Evolutionary conservation across 2,329 filamentous ascomycete species (phyloP).

Genomic region (Alternaria sp.): DNA sequence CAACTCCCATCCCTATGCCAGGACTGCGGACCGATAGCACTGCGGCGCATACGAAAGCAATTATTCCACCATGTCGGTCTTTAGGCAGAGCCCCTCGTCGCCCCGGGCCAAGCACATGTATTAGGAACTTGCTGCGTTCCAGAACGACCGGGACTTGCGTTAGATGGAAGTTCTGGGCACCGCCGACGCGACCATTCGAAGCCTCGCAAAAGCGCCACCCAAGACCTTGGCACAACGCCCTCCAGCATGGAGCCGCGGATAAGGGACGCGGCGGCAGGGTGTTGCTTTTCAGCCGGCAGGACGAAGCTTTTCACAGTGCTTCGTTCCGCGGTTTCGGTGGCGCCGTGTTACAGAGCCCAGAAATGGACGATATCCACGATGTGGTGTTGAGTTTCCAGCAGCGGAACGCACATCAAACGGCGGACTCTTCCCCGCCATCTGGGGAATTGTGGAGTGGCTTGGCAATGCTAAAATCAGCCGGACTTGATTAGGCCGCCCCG

Average conservation of each 20-base stretch:
- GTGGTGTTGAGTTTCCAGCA: neutral
- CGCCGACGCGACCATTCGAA: conserved; percentile 32
- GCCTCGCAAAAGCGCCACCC: conserved; percentile 42
- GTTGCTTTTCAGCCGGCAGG: conserved; percentile 21
- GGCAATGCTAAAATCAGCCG: conserved; percentile 11
- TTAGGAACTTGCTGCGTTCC: conserved; percentile 44
- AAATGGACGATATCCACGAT: neutral
- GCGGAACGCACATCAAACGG: neutral
- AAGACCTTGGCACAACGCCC: conserved; percentile 48
- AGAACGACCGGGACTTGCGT: conserved; percentile 42
- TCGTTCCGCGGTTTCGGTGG: conserved; percentile 3
- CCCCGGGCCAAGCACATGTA: conserved; percentile 45
- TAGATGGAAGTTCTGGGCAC: conserved; percentile 36
- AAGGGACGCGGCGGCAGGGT: conserved; percentile 29
- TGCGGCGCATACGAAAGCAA: conserved; percentile 25
- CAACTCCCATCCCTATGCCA: conserved; percentile 1
- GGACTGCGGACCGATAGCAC: conserved; percentile 20
- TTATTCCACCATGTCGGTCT: conserved; percentile 16
- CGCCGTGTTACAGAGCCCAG: neutral
- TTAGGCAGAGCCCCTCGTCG: conserved; percentile 23
- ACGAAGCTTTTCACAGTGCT: conserved; percentile 40
- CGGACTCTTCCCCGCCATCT: conserved; percentile 11
- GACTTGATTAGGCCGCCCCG: conserved; percentile 10
- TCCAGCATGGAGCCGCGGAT: conserved; percentile 27
- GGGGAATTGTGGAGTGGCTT: conserved; percentile 22